A percentile compares a stretch with the other conserved stretches of the same genome.
Evolutionary conservation across 1,284 basidiomycete genomes (phyloP).

Genomic region (Ceratobasidium sp.): DNA sequence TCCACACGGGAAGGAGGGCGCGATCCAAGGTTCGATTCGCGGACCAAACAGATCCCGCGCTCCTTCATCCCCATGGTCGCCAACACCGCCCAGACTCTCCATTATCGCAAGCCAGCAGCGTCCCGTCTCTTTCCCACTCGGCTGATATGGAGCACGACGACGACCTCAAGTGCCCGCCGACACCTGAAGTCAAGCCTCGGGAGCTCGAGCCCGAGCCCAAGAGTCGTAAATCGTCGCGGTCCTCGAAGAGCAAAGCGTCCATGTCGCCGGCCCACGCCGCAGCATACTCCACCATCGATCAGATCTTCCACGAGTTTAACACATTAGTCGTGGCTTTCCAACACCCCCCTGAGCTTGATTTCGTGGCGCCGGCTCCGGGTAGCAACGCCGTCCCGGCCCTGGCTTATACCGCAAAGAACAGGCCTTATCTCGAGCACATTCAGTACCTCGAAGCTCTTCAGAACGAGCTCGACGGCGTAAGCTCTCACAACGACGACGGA

Average conservation of each 20-base stretch:
- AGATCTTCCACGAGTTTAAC: conserved; percentile 4
- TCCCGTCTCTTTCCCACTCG: conserved; percentile 8
- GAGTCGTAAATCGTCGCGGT: not conserved
- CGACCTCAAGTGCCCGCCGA: not conserved
- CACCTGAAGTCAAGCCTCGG: not conserved
- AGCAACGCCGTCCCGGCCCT: not conserved
- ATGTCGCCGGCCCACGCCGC: not conserved
- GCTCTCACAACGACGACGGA: not conserved
- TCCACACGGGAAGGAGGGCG: not conserved
- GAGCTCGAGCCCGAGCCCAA: not conserved
- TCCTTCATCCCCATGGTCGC: not conserved
- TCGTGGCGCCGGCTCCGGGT: not conserved
- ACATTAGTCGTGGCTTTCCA: not conserved
- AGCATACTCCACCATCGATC: not conserved
- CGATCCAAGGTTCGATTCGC: not conserved
- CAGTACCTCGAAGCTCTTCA: conserved; percentile 1
- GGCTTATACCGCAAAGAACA: conserved; percentile 3
- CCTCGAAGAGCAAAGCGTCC: not conserved
- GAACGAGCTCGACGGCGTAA: not conserved
- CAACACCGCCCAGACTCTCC: not conserved
- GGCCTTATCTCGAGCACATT: conserved; percentile 1
- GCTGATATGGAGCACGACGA: conserved; percentile 1
- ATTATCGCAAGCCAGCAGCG: not conserved
- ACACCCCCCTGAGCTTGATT: conserved; percentile 17
- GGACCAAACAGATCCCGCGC: not conserved